These are phyloP conservation scores for Yamagishiella unicocca DNA, from an alignment of 139 green algal genomes.

Conservation along the genomic window DNA sequence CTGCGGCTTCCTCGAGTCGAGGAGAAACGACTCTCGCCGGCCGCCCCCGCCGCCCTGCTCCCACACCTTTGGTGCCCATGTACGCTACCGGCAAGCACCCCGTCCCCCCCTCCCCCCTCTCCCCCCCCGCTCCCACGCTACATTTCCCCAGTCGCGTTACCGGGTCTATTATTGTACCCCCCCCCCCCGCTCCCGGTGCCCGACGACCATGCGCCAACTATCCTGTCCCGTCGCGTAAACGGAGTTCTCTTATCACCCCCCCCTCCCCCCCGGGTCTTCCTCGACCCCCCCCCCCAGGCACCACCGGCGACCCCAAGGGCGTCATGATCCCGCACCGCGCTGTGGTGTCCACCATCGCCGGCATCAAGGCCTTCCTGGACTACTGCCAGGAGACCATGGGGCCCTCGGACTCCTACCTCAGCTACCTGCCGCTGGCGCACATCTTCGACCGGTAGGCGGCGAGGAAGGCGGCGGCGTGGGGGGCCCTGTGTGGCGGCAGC, in stretches of 20 bases:
- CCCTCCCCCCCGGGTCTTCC: background rate
- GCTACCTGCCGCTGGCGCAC: slow-evolving; percentile 84
- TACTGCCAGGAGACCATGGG: slow-evolving; percentile 45
- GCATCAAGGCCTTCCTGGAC: slow-evolving; percentile 67
- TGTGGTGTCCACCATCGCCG: slow-evolving; percentile 73
- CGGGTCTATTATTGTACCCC: no score
- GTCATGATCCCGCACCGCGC: slow-evolving; percentile 85
- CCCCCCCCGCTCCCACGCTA: no score
- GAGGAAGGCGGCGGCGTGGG: background rate
- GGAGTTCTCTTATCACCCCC: background rate
- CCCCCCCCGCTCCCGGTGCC: no score
- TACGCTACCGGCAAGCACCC: no score
- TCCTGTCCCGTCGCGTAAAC: no score
- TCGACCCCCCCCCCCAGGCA: background rate
- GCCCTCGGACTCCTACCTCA: slow-evolving; percentile 72
- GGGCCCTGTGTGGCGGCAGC: background rate
- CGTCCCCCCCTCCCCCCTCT: no score
- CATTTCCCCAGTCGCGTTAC: no score
- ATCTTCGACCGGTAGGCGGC: slow-evolving; percentile 79
- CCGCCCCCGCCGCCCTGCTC: no score
- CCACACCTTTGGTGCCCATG: no score
- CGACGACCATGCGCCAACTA: no score
- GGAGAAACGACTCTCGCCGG: no score
- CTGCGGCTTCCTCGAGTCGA: no score
- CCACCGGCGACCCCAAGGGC: slow-evolving; percentile 78